Base-by-base conservation (phyloP, 768 basidiomycete species). In the Tricholoma hemisulphureum region DNA sequence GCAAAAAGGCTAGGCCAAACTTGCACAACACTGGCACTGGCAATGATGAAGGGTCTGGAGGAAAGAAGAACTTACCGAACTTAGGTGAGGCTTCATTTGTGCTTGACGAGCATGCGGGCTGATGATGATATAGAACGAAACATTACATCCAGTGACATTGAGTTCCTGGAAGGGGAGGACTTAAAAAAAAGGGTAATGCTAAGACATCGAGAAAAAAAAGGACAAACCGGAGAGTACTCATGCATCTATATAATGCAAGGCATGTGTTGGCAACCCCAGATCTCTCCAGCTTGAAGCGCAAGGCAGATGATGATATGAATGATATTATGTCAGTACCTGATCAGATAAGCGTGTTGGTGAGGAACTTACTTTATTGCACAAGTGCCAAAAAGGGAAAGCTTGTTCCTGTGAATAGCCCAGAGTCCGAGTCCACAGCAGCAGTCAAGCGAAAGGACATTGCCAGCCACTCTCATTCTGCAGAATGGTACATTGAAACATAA, bases 81-180 rank as follows among this genome's bases (percentile, higher is more conserved):
- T 48, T 48, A n/a, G 46, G 46, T 48, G 26, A 18, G 46, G 46
- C 24, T 48, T 48, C 46, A 48, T 48, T 48, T 48, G 26, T 48
- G 46, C 16, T 48, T 3, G 46, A 48, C 13, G 6, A 48, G 26
- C 46, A 48, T n/a, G 16, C 29, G 7, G 45, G 45, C 45, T 46
- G 45, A 46, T 46, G 45, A 46, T 24, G 26, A n/a, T 46, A 26
- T 46, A 46, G 45, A 26, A 46, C 24, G 7, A 46, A 46, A 46
- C 13, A 16, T 46, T 46, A 46, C 45, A 16, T 46, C 45, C 24
- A 46, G 45, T 46, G 45, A 46, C 16, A 14, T 46, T 6, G 24
- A 46, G 45, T 46, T 46, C 23, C 23, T 28, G 14, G 45, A 46
- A 46, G 26, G 45, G 23, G 45, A 46, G 23, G 45, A 43, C 41